Evolutionary conservation across 139 green algal genomes (phyloP).

Genomic region (Auxenochlorella pyrenoidosa): DNA sequence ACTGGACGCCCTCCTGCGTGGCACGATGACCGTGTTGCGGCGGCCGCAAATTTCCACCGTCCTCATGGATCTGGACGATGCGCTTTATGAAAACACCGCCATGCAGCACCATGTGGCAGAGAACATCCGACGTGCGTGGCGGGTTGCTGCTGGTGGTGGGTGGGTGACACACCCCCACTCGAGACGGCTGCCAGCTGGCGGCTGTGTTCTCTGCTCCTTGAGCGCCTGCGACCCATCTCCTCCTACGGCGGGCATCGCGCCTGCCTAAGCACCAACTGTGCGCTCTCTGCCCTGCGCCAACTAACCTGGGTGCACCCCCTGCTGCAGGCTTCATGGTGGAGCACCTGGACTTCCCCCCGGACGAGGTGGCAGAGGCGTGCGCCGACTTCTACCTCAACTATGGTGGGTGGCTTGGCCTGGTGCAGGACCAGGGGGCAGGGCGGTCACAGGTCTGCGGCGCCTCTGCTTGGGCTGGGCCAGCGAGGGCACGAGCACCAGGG

Average conservation of each 20-base stretch:
- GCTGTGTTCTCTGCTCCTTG: not conserved
- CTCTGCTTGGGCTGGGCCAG: no score
- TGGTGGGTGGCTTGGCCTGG: slow-evolving; percentile 41
- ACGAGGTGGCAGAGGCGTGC: slow-evolving; percentile 56
- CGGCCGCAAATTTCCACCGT: slow-evolving; percentile 37
- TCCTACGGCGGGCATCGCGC: no score
- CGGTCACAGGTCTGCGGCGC: no score
- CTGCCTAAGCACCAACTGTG: no score
- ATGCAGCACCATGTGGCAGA: slow-evolving; percentile 57
- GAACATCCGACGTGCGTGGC: slow-evolving; percentile 54
- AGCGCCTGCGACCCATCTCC: no score
- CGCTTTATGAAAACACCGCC: slow-evolving; percentile 52
- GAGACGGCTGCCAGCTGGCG: not conserved
- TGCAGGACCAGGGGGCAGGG: no score
- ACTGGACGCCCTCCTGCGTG: no score
- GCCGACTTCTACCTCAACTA: slow-evolving; percentile 66
- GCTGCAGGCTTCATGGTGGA: slow-evolving; percentile 70
- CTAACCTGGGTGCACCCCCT: no score
- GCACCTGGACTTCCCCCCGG: slow-evolving; percentile 56
- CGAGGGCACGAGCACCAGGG: no score
- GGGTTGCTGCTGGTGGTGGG: no score
- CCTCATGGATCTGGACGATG: slow-evolving; percentile 74
- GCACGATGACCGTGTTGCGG: slow-evolving; percentile 12
- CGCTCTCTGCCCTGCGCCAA: no score
- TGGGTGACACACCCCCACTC: not conserved